Evolutionary conservation across 2,329 filamentous ascomycete species (phyloP).

Genomic region (Epicoccum sorghinum): DNA sequence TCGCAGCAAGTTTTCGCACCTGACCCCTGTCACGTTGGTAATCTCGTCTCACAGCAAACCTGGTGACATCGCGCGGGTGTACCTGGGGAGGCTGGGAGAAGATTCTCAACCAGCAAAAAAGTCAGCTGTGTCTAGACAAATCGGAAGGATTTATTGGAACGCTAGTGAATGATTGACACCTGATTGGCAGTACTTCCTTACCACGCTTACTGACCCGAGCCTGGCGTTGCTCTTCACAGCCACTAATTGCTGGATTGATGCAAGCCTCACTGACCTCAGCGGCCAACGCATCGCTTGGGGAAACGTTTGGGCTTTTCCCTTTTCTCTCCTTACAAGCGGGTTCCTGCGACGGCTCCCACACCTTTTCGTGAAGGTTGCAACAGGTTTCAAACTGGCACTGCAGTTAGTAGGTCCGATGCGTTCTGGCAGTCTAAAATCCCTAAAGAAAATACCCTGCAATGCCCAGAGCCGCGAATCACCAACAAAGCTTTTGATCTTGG

Average conservation of each 20-base stretch:
- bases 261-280: conserved; percentile 31
- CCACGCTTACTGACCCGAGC: conserved; percentile 22
- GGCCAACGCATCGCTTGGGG: conserved; percentile 35
- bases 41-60: conserved; percentile 4
- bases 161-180: conserved; percentile 27
- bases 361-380: conserved; percentile 15
- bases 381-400: conserved; percentile 6
- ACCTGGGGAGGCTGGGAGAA: conserved; percentile 29
- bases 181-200: conserved; percentile 36
- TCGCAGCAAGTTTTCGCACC: conserved; percentile 15
- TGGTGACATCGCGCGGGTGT: conserved; percentile 21
- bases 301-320: conserved; percentile 18
- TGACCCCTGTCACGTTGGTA: conserved; percentile 3
- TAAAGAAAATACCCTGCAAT: background rate
- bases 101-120: conserved; percentile 22
- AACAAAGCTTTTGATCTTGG: conserved; percentile 17
- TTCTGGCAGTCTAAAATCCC: conserved; percentile 8
- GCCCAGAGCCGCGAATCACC: too few relatives aligned
- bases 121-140: conserved; percentile 32
- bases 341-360: conserved; percentile 15
- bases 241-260: conserved; percentile 14
- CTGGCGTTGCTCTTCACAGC: conserved; percentile 13
- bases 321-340: conserved; percentile 11
- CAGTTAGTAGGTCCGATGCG: background rate
- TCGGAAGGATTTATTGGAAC: conserved; percentile 31